Evolutionary conservation across 257 asterid species (phyloP).

Genomic region (Cinchona pubescens): DNA sequence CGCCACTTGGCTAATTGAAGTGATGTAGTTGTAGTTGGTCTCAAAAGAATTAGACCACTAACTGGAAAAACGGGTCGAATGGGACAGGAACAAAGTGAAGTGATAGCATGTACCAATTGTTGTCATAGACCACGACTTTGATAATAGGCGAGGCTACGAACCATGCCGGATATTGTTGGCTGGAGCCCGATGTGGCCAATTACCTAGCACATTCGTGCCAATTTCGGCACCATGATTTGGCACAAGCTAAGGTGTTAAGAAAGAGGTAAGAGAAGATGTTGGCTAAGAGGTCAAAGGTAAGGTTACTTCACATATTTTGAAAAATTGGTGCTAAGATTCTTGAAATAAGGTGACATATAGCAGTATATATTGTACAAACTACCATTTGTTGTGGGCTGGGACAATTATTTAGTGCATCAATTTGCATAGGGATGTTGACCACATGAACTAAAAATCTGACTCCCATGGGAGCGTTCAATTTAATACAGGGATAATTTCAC

Average conservation of each 20-base stretch:
- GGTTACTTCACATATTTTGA: constrained; percentile 58
- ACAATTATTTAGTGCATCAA: too few species aligned
- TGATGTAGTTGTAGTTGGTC: constrained; percentile 26
- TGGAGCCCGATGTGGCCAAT: constrained; percentile 1
- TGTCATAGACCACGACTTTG: constrained; percentile 25
- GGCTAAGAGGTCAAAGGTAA: constrained; percentile 61
- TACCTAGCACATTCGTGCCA: constrained; percentile 47
- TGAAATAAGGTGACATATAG: background rate
- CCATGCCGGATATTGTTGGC: constrained; percentile 54
- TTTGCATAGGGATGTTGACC: constrained; percentile 42
- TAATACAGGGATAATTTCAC: too few species aligned
- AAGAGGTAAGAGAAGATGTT: constrained; percentile 63
- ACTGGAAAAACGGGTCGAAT: constrained; percentile 50
- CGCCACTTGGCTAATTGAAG: constrained; percentile 57
- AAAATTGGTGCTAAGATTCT: background rate
- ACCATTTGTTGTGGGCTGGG: background rate
- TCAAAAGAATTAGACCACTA: constrained; percentile 44
- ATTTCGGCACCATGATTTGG: constrained; percentile 51
- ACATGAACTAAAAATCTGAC: constrained; percentile 26
- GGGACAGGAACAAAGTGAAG: constrained; percentile 34
- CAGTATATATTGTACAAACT: constrained; percentile 5
- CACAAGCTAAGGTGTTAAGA: constrained; percentile 69
- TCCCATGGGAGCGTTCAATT: constrained; percentile 28
- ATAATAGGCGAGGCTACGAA: constrained; percentile 56
- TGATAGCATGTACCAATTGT: constrained; percentile 42